Evolutionary conservation across 2,329 filamentous ascomycete genomes (phyloP).

Genomic region (Paecilomyces niveus): DNA sequence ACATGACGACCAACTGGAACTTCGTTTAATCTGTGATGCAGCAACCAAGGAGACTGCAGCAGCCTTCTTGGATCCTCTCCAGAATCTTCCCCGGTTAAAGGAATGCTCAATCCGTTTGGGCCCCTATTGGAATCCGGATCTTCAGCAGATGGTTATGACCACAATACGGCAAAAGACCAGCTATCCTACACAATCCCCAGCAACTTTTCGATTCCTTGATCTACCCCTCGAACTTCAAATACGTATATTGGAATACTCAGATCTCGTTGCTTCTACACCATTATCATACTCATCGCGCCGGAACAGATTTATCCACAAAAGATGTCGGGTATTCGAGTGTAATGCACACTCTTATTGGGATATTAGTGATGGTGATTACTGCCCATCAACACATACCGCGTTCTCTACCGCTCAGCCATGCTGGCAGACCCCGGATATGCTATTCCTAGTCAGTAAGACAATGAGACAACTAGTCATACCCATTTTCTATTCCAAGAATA

Average conservation of each 20-base stretch:
- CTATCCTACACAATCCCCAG: background rate
- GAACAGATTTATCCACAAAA: background rate
- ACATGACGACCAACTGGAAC: background rate
- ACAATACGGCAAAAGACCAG: background rate
- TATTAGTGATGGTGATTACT: background rate
- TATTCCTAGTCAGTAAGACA: background rate
- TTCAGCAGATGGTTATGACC: background rate
- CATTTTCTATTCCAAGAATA: background rate
- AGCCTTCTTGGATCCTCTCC: background rate
- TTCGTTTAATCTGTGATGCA: background rate
- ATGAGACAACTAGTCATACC: background rate
- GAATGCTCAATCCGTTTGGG: background rate
- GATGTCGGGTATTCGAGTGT: background rate
- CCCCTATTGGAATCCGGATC: background rate
- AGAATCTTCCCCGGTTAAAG: background rate
- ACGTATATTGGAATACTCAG: background rate
- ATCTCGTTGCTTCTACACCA: background rate
- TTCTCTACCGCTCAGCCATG: background rate
- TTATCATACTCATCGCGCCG: background rate
- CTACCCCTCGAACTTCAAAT: background rate
- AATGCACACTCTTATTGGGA: background rate
- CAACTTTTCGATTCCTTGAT: background rate
- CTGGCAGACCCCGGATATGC: background rate
- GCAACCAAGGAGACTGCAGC: background rate
- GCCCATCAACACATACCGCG: background rate